Percentiles rank a stretch among this genome's conserved stretches.
These are phyloP conservation scores for Podospora fimiseda DNA, from an alignment of 495 filamentous ascomycete species.

Conservation along the genomic window DNA sequence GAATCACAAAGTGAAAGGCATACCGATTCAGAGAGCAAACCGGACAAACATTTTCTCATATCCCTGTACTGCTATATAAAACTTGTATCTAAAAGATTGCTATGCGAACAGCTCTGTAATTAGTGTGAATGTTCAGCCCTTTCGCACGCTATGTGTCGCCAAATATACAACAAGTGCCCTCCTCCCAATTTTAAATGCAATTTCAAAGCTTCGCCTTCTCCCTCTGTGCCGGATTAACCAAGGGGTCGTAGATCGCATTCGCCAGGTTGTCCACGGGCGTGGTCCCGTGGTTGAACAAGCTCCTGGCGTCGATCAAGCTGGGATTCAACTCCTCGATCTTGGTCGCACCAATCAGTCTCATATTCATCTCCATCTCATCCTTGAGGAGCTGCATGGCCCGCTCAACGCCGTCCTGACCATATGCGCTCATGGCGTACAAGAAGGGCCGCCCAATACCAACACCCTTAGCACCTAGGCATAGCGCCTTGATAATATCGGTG, in stretches of 20 bases:
- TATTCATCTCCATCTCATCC: constrained; percentile 99
- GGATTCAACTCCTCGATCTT: constrained; percentile 71
- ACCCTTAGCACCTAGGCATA: constrained; percentile 86
- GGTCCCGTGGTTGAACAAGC: constrained; percentile 62
- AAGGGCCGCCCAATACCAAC: constrained; percentile 95
- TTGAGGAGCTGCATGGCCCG: constrained; percentile 91
- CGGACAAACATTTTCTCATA: no score
- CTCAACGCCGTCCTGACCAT: constrained; percentile 81
- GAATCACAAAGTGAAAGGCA: no score
- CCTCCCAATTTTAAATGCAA: no score
- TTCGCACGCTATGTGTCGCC: no score
- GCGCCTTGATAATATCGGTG: constrained; percentile 93
- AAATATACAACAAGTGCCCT: no score
- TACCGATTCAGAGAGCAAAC: no score
- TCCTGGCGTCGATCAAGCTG: constrained; percentile 68
- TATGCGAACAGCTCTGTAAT: no score
- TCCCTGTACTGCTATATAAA: no score
- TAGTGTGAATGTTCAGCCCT: no score
- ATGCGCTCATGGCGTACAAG: constrained; percentile 91
- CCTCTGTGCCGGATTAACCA: constrained; percentile 39
- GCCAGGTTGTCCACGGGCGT: constrained; percentile 61
- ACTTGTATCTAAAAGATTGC: no score
- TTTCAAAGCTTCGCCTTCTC: constrained; percentile 25
- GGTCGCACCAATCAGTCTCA: constrained; percentile 81
- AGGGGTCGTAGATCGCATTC: constrained; percentile 36